These are phyloP conservation scores for Diaporthe vaccinii DNA, from an alignment of 2,329 filamentous ascomycete genomes.

Conservation along the genomic window DNA sequence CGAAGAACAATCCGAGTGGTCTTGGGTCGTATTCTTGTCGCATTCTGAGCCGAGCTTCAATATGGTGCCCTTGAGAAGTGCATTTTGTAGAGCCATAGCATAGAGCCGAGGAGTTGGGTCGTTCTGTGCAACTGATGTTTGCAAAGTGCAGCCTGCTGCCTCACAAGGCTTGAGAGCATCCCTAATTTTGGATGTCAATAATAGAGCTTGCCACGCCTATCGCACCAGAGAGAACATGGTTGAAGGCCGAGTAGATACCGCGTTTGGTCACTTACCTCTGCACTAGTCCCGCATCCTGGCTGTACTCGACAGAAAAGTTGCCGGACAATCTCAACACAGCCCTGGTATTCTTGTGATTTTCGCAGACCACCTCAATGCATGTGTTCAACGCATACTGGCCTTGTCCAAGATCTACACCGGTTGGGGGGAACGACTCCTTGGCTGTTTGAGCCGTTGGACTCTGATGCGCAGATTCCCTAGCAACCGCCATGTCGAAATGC, in stretches of 20 bases:
- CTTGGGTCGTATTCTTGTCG: not conserved
- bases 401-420: not conserved
- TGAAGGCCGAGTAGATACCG: not conserved
- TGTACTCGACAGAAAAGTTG: constrained; percentile 9
- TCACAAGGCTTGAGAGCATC: constrained; percentile 11
- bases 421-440: not conserved
- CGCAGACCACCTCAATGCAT: constrained; percentile 7
- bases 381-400: constrained; percentile 31
- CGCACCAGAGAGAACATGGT: too few species aligned
- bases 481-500: not conserved
- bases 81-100: constrained; percentile 9
- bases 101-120: not conserved
- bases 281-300: constrained; percentile 1
- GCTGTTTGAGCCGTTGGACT: constrained; percentile 6
- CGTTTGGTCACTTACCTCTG: constrained; percentile 6
- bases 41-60: constrained; percentile 3
- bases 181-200: not conserved
- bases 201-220: not conserved
- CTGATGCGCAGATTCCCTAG: constrained; percentile 15
- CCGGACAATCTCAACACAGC: constrained; percentile 15
- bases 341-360: constrained; percentile 24
- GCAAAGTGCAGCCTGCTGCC: constrained; percentile 16
- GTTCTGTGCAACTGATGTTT: not conserved
- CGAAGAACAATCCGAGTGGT: constrained; percentile 5
- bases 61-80: constrained; percentile 14